These are phyloP conservation scores for Lablab purpureus DNA, from an alignment of 306 rosid species.

Conservation along the genomic window DNA sequence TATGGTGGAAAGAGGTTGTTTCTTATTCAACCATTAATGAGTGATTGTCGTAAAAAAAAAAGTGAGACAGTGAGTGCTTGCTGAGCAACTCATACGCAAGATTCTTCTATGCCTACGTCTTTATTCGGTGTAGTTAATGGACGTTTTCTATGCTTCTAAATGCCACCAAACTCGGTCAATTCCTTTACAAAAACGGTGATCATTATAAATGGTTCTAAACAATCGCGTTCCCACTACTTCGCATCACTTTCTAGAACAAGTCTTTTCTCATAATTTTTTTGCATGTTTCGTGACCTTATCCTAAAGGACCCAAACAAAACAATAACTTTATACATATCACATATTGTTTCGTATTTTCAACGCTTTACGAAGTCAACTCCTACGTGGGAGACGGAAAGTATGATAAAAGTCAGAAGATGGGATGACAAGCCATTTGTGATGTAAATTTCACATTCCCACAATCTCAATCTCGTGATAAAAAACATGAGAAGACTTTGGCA, in stretches of 20 bases:
- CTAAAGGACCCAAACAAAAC: not conserved
- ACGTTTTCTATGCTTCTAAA: not conserved
- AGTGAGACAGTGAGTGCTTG: conserved; percentile 12
- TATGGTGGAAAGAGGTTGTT: not conserved
- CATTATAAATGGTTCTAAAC: not conserved
- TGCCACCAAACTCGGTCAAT: conserved; percentile 35
- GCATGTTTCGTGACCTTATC: conserved; percentile 9
- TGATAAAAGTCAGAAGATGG: not conserved
- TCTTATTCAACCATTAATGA: conserved; percentile 1
- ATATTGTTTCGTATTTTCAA: not conserved
- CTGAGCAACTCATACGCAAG: not conserved
- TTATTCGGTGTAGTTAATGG: conserved; percentile 15
- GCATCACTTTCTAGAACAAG: not conserved
- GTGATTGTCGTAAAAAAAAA: not conserved
- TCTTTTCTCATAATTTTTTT: not conserved
- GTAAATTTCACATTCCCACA: not conserved
- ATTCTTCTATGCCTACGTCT: not conserved
- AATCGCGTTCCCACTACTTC: conserved; percentile 30
- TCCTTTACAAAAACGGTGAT: not conserved
- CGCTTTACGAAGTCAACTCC: conserved; percentile 1
- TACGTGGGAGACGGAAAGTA: not conserved
- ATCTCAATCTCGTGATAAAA: not conserved
- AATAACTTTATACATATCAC: not conserved
- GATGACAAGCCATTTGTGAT: not conserved
- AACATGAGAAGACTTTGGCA: not conserved